Evolutionary conservation across 2,329 filamentous ascomycete species (phyloP).

Genomic region (Beauveria sp.): DNA sequence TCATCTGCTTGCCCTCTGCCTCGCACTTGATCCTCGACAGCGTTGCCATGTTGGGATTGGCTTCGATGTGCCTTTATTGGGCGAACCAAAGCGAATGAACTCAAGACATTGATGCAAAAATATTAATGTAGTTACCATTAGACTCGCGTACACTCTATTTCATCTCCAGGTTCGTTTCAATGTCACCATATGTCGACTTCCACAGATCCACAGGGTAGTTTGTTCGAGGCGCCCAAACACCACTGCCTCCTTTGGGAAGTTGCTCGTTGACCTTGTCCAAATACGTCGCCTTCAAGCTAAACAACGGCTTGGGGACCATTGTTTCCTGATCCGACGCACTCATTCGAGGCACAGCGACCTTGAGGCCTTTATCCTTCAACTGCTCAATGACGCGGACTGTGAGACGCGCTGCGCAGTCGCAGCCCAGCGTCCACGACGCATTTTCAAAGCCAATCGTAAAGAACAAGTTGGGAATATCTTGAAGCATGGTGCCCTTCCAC

Average conservation of each 20-base stretch:
- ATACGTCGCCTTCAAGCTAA: conserved; percentile 44
- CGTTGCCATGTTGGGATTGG: too few relatives aligned
- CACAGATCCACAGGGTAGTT: conserved; percentile 22
- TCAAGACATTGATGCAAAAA: too few relatives aligned
- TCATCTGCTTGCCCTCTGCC: too few relatives aligned
- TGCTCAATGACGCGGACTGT: conserved; percentile 41
- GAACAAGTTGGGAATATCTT: conserved; percentile 53
- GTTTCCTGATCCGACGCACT: conserved; percentile 21
- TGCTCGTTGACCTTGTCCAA: conserved; percentile 31
- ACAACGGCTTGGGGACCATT: conserved; percentile 30
- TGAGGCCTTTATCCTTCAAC: conserved; percentile 37
- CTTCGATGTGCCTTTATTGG: too few relatives aligned
- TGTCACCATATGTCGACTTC: conserved; percentile 2
- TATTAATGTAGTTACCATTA: too few relatives aligned
- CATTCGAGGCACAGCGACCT: conserved; percentile 35
- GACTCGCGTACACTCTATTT: background rate
- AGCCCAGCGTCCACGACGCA: conserved; percentile 54
- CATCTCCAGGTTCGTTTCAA: background rate
- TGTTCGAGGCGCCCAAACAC: conserved; percentile 24
- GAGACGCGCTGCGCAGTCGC: conserved; percentile 44
- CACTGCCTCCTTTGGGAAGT: conserved; percentile 39
- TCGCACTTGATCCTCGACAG: too few relatives aligned
- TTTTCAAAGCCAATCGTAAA: conserved; percentile 54
- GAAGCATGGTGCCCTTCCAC: conserved; percentile 55
- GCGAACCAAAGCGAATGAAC: too few relatives aligned